These are phyloP conservation scores for Lipomyces yamadae DNA, from an alignment of 805 yeast genomes.

Conservation along the genomic window DNA sequence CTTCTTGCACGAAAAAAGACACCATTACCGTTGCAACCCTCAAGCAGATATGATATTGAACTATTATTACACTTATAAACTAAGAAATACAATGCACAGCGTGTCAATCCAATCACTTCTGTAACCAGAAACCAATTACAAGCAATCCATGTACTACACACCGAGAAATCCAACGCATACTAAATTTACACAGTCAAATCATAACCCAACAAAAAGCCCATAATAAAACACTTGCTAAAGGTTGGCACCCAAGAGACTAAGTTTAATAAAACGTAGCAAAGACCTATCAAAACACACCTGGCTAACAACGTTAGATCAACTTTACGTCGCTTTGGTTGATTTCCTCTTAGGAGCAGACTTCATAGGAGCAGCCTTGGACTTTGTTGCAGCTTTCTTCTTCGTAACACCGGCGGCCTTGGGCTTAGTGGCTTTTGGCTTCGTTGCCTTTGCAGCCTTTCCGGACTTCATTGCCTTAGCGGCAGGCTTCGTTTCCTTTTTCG, in stretches of 20 bases:
- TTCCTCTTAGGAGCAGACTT: slow-evolving; percentile 40
- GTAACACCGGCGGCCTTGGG: slow-evolving; percentile 35
- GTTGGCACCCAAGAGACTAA: neutral
- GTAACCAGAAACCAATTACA: slow-evolving; percentile 14
- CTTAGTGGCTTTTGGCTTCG: slow-evolving; percentile 32
- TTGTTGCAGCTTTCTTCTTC: slow-evolving; percentile 40
- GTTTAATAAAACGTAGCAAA: neutral
- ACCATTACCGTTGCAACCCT: no score
- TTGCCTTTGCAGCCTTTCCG: slow-evolving; percentile 21
- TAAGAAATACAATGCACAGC: slow-evolving; percentile 6
- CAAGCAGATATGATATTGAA: slow-evolving; percentile 9
- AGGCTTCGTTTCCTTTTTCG: slow-evolving; percentile 24
- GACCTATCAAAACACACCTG: slow-evolving; percentile 28
- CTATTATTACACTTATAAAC: slow-evolving; percentile 4
- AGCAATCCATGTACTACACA: slow-evolving; percentile 7
- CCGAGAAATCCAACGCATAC: slow-evolving; percentile 7
- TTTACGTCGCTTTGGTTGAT: slow-evolving; percentile 12
- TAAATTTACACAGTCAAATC: slow-evolving; percentile 5
- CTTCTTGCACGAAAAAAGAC: no score
- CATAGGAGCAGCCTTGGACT: slow-evolving; percentile 44
- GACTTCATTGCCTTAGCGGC: slow-evolving; percentile 24
- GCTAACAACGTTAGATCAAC: neutral
- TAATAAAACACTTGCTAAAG: slow-evolving; percentile 10
- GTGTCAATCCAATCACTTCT: slow-evolving; percentile 8
- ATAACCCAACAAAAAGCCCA: slow-evolving; percentile 15